phyloP scores from a whole-genome alignment of 202 grass and related monocot genomes.

The Digitaria exilis region DNA sequence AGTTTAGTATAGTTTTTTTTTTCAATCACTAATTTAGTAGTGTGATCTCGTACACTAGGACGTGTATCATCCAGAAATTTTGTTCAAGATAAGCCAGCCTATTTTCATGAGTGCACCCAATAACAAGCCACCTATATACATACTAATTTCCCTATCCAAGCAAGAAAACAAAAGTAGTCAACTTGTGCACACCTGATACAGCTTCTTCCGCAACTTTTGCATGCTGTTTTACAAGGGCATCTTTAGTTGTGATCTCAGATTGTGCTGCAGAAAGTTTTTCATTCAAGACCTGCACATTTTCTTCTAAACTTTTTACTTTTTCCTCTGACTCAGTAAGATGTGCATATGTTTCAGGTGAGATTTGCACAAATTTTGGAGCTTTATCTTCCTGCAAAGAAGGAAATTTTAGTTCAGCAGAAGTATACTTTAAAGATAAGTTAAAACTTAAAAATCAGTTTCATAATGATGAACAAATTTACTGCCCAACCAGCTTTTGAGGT shows the following conservation, averaged over 20 bases:
- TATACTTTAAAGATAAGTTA: slow-evolving; percentile 11
- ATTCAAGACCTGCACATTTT: slow-evolving; percentile 64
- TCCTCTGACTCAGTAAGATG: slow-evolving; percentile 79
- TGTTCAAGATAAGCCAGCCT: slow-evolving; percentile 30
- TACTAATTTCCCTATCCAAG: slow-evolving; percentile 20
- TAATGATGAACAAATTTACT: background rate
- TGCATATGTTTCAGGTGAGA: slow-evolving; percentile 86
- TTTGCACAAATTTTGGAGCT: slow-evolving; percentile 72
- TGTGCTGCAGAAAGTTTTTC: slow-evolving; percentile 76
- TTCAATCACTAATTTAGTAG: background rate
- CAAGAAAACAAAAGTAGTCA: slow-evolving; percentile 8
- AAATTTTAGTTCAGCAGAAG: slow-evolving; percentile 41
- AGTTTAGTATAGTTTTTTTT: background rate
- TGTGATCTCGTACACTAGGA: slow-evolving; percentile 12
- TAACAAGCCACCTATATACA: background rate
- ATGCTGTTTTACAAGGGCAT: slow-evolving; percentile 93
- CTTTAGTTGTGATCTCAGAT: slow-evolving; percentile 92
- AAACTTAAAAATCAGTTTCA: background rate
- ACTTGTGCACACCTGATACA: slow-evolving; percentile 67
- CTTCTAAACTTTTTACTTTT: slow-evolving; percentile 76
- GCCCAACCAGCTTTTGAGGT: slow-evolving; percentile 23
- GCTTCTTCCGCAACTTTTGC: slow-evolving; percentile 99
- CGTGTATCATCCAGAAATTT: background rate
- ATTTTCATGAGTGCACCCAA: background rate
- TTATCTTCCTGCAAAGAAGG: slow-evolving; percentile 68